Base-by-base conservation (phyloP, 2,329 filamentous ascomycete species). In the Fusarium oligoseptatum region DNA sequence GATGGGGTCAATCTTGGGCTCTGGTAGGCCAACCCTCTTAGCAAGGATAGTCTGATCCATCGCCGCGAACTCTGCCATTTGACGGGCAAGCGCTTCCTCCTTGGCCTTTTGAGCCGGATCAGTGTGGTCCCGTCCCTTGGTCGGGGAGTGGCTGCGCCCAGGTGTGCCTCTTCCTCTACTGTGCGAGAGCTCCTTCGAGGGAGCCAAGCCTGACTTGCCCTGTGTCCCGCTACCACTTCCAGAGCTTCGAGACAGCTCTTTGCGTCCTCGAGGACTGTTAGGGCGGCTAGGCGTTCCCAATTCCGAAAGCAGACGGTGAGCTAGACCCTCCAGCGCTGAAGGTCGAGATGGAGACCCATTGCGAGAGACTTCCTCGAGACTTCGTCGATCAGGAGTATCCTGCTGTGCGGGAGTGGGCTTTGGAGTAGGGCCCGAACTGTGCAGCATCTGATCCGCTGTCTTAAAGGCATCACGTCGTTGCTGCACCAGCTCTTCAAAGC, bases 401-500 rank as follows among this genome's bases (percentile, higher is more conserved):
- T 80, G 79, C n/a, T 77, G 77, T 3, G 76, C 74, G 2, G 80
- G 80, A 3, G 83, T 81, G 14, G 78, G 76, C 55, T 78, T 80
- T 34, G 77, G 76, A 3, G 73, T 70, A 1, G 80, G 77, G 4
- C 70, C 82, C 39, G 77, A 82, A 48, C 83, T 84, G 60, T 81
- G 79, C 48, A 85, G 80, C 32, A 87, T 86, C 8, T 85, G 79
- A 73, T 90, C 88, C 3, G 90, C 89, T 3, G 89, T 89, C 76
- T 90, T 88, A 76, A 92, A 93, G 1, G 89, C 90, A 71, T 91
- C 88, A 6, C 90, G 89, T 14, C 87, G 91, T 81, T 88, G 91
- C 82, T 88, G 92, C 5, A 95, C 84, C 3, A 95, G 86, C 41
- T 93, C 91, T 61, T 94, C 92, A 79, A 95, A 95, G 41, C 93